Conservation (phyloP, 768 basidiomycete species). For the Pholiota microspora region DNA sequence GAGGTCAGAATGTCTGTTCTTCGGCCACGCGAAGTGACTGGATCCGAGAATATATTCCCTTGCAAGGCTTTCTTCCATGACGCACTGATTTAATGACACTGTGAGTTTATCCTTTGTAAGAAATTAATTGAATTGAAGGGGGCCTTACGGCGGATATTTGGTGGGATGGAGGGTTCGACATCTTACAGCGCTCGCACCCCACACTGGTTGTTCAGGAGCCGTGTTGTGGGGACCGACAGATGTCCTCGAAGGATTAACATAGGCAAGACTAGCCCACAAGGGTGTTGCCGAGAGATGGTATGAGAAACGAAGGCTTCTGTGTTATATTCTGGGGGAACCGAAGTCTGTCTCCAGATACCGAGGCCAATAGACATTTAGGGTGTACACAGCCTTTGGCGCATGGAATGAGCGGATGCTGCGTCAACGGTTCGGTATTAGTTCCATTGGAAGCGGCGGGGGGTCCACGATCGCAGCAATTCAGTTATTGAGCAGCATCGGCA, state of each 20-base stretch:
- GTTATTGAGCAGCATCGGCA: background rate
- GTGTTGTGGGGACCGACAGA: background rate
- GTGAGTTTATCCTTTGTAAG: background rate
- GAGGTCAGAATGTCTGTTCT: background rate
- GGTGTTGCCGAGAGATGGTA: background rate
- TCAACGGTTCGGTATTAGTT: background rate
- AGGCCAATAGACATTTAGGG: background rate
- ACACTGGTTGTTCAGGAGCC: background rate
- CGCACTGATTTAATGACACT: too few relatives aligned
- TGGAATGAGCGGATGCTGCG: background rate
- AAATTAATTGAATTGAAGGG: background rate
- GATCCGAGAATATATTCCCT: too few relatives aligned
- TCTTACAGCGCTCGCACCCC: background rate
- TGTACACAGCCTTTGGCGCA: background rate
- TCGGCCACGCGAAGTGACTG: too few relatives aligned
- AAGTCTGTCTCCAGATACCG: background rate
- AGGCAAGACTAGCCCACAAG: background rate
- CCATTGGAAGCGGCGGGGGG: background rate
- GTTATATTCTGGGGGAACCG: too few relatives aligned
- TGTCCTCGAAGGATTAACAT: background rate
- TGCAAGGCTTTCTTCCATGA: too few relatives aligned
- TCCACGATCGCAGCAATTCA: background rate
- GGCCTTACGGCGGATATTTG: background rate
- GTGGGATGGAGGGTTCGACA: background rate
- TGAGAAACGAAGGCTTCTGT: too few relatives aligned